Evolutionary conservation across 2,329 filamentous ascomycete genomes (phyloP).

Genomic region (Ophiocordyceps camponoti-leonardi): DNA sequence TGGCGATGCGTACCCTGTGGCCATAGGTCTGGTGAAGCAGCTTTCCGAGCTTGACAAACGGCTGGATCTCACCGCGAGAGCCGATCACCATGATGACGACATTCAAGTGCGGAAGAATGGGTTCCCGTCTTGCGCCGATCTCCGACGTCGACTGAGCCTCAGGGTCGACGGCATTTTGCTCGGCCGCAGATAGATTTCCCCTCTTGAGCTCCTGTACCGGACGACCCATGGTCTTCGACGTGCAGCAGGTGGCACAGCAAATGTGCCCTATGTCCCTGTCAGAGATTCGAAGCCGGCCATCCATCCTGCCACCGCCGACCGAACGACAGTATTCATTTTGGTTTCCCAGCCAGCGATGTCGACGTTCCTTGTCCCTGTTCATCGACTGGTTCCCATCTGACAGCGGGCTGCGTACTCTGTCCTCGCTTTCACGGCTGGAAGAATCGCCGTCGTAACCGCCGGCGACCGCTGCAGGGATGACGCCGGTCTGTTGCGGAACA

Average conservation of each 20-base stretch:
- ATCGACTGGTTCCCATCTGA: background rate
- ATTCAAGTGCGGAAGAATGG: constrained; percentile 37
- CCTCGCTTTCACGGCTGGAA: background rate
- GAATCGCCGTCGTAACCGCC: background rate
- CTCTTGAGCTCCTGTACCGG: constrained; percentile 26
- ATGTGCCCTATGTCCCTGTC: constrained; percentile 48
- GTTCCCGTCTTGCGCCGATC: background rate
- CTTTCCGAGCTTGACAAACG: constrained; percentile 60
- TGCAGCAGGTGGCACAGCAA: constrained; percentile 35
- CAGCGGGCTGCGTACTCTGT: background rate
- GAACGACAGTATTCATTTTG: background rate
- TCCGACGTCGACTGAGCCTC: constrained; percentile 1
- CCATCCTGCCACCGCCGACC: constrained; percentile 24
- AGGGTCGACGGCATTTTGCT: background rate
- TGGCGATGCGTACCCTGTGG: constrained; percentile 62
- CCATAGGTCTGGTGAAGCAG: constrained; percentile 53
- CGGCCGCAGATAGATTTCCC: background rate
- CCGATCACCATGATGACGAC: constrained; percentile 77
- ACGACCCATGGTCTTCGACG: constrained; percentile 56
- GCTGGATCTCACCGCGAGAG: constrained; percentile 63
- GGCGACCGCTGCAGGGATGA: background rate
- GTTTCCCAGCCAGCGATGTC: background rate
- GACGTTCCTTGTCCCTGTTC: background rate
- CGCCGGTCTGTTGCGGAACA: background rate
- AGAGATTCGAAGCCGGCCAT: constrained; percentile 56